These are phyloP conservation scores for Arabis alpina DNA, from an alignment of 345 rosid species.

Conservation along the genomic window DNA sequence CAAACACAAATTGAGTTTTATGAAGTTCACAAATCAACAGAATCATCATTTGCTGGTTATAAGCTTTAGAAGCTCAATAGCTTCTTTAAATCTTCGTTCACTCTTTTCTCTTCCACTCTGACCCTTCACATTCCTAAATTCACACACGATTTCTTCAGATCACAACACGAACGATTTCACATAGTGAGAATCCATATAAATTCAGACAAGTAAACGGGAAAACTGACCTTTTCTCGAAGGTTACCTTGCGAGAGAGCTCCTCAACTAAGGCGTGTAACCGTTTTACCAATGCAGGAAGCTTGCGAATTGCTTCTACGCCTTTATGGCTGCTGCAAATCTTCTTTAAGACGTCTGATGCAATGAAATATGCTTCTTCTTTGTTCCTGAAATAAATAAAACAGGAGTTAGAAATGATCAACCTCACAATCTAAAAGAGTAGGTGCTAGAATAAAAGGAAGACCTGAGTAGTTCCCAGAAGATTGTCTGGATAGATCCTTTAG, in stretches of 20 bases:
- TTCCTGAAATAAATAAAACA: constrained; percentile 54
- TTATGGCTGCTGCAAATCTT: constrained; percentile 59
- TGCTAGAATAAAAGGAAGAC: constrained; percentile 37
- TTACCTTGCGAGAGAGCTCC: constrained; percentile 67
- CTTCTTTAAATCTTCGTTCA: constrained; percentile 66
- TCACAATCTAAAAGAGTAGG: background rate
- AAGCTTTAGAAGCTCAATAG: constrained; percentile 58
- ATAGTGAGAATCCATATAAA: background rate
- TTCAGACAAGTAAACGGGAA: background rate
- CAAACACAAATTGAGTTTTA: constrained; percentile 1
- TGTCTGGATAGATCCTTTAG: constrained; percentile 63
- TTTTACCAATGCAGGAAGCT: constrained; percentile 61
- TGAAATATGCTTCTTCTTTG: constrained; percentile 86
- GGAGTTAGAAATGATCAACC: constrained; percentile 2
- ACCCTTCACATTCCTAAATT: constrained; percentile 58
- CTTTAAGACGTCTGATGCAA: constrained; percentile 69
- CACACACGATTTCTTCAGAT: background rate
- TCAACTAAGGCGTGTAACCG: constrained; percentile 70
- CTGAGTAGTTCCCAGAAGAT: constrained; percentile 73
- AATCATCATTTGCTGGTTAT: constrained; percentile 41
- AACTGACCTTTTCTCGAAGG: constrained; percentile 55
- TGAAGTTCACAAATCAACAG: constrained; percentile 8
- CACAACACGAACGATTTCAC: too few species aligned
- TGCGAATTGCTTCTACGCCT: constrained; percentile 59
- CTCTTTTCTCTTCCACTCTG: constrained; percentile 52